Evolutionary conservation across 1,284 basidiomycete genomes (phyloP).

Genomic region (Cryptococcus jaspeensis): DNA sequence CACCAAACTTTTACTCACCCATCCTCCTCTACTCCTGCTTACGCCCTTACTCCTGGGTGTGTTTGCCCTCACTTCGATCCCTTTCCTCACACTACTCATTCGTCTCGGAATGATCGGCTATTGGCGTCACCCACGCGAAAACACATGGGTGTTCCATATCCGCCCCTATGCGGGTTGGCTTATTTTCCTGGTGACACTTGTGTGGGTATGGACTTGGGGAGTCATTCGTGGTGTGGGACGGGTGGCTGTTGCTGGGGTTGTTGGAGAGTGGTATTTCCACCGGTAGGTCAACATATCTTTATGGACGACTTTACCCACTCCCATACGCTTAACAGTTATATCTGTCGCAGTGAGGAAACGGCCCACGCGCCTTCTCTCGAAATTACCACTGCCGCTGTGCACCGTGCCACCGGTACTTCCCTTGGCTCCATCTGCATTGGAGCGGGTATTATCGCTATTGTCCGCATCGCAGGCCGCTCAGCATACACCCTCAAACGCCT

Average conservation of each 20-base stretch:
- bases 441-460: conserved; percentile 69
- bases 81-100: conserved; percentile 81
- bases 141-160: conserved; percentile 68
- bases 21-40: conserved; percentile 77
- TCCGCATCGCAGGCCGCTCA: conserved; percentile 54
- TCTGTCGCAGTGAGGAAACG: conserved; percentile 55
- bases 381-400: conserved; percentile 72
- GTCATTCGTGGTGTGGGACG: conserved; percentile 77
- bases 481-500: conserved; percentile 40
- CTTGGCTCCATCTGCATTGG: conserved; percentile 76
- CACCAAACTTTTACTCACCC: conserved; percentile 69
- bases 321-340: not conserved
- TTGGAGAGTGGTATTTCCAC: conserved; percentile 90
- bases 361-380: conserved; percentile 57
- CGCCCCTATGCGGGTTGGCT: conserved; percentile 78
- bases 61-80: conserved; percentile 71
- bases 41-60: conserved; percentile 73
- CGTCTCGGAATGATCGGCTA: conserved; percentile 74
- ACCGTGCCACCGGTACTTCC: conserved; percentile 74
- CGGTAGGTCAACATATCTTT: too few species aligned
- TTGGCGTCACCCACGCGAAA: conserved; percentile 50
- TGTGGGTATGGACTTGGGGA: conserved; percentile 91
- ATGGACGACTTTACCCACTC: conserved; percentile 11
- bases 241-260: conserved; percentile 74
- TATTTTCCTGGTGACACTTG: conserved; percentile 63